phyloP scores from a whole-genome alignment of 352 stramenopile genomes.

The Phytophthora tubulina region DNA sequence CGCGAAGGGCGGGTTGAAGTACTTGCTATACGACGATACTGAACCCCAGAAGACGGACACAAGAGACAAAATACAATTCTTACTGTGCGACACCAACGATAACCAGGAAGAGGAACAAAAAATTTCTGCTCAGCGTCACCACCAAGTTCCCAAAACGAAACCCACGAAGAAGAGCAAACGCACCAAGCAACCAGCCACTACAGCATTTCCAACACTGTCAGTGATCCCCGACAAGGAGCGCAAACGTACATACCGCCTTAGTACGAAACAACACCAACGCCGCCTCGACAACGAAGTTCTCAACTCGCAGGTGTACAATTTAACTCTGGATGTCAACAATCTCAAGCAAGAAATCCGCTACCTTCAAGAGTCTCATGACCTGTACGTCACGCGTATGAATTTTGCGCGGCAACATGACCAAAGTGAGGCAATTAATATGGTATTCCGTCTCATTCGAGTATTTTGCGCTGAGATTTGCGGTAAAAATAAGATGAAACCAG shows the following conservation, averaged over 20 bases:
- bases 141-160: not conserved
- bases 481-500: not conserved
- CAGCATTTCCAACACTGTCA: not conserved
- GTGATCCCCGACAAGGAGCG: not conserved
- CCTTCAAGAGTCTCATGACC: constrained; percentile 17
- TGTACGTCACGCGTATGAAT: constrained; percentile 20
- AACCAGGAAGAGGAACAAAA: too few species aligned
- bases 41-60: too few species aligned
- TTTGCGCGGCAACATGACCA: constrained; percentile 19
- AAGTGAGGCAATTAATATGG: not conserved
- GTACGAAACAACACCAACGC: not conserved
- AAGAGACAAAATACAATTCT: too few species aligned
- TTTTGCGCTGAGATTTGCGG: not conserved
- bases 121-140: too few species aligned
- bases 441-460: not conserved
- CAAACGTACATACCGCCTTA: not conserved
- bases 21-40: too few species aligned
- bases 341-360: constrained; percentile 29
- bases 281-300: not conserved
- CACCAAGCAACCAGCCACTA: not conserved
- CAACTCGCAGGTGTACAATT: constrained; percentile 27
- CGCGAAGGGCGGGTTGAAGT: too few species aligned
- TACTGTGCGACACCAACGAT: too few species aligned
- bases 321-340: constrained; percentile 39
- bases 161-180: not conserved